Evolutionary conservation across 1,284 basidiomycete species (phyloP).

Genomic region (Earliella scabrosa): DNA sequence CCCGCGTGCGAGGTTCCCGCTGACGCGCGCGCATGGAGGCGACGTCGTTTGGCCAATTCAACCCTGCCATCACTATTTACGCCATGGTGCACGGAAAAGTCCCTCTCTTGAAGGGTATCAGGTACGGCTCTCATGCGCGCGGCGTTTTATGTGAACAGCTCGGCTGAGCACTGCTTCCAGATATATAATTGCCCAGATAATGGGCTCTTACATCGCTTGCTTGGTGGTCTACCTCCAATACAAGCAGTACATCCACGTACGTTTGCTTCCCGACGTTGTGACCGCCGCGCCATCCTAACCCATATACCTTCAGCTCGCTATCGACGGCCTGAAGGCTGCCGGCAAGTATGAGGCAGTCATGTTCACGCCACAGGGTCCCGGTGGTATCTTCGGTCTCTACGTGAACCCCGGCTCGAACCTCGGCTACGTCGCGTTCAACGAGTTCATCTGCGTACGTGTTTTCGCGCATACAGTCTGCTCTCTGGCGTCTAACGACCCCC

Average conservation of each 20-base stretch:
- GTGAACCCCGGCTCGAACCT: conserved; percentile 53
- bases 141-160: background rate
- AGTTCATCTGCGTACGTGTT: conserved; percentile 46
- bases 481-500: no score
- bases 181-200: conserved; percentile 65
- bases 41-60: conserved; percentile 70
- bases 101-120: conserved; percentile 53
- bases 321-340: conserved; percentile 44
- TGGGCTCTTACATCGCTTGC: conserved; percentile 66
- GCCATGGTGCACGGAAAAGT: conserved; percentile 58
- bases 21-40: conserved; percentile 38
- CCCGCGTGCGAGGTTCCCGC: background rate
- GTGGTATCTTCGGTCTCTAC: conserved; percentile 66
- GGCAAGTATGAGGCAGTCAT: conserved; percentile 46
- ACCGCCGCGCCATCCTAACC: no score
- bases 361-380: conserved; percentile 64
- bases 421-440: conserved; percentile 63
- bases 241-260: conserved; percentile 50
- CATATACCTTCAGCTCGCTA: no score
- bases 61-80: conserved; percentile 62
- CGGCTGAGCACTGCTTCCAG: conserved; percentile 35
- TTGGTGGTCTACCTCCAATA: conserved; percentile 66
- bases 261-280: no score
- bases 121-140: conserved; percentile 38
- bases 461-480: no score